These are phyloP conservation scores for Asterophora lycoperdoides DNA, from an alignment of 768 basidiomycete genomes.

Conservation along the genomic window DNA sequence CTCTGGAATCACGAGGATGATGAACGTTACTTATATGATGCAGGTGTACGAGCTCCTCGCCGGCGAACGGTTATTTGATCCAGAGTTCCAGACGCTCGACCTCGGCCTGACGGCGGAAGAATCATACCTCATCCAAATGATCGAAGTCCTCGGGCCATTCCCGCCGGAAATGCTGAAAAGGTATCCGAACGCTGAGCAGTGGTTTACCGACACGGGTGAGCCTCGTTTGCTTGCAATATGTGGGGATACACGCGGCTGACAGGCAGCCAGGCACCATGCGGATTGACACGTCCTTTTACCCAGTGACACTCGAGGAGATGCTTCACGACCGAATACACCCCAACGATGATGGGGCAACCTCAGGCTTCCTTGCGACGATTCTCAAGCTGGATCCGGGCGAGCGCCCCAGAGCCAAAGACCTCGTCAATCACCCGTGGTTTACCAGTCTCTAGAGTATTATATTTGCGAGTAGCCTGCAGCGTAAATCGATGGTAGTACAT, in stretches of 20 bases:
- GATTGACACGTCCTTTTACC: conserved; percentile 24
- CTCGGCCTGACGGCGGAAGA: conserved; percentile 22
- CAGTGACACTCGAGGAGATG: conserved; percentile 17
- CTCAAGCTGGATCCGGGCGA: conserved; percentile 18
- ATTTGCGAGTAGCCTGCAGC: not conserved
- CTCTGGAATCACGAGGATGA: too few species aligned
- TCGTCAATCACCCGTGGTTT: conserved; percentile 23
- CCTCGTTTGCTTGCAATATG: not conserved
- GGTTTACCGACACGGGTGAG: conserved; percentile 24
- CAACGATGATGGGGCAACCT: conserved; percentile 12
- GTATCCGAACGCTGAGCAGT: conserved; percentile 15
- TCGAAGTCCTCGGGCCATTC: conserved; percentile 22
- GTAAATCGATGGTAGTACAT: too few species aligned
- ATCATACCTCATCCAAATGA: conserved; percentile 27
- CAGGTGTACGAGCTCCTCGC: conserved; percentile 23
- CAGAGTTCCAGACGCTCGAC: conserved; percentile 22
- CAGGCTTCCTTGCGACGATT: conserved; percentile 16
- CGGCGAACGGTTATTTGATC: conserved; percentile 21
- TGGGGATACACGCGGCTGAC: too few species aligned
- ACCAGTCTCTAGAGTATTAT: not conserved
- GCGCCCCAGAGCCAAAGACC: conserved; percentile 14
- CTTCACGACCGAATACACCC: conserved; percentile 14
- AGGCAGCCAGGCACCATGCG: conserved; percentile 13
- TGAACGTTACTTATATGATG: too few species aligned
- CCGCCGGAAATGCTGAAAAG: conserved; percentile 15